Base-by-base conservation (phyloP, 75 land plant species). In the Sequoia sempervirens region DNA sequence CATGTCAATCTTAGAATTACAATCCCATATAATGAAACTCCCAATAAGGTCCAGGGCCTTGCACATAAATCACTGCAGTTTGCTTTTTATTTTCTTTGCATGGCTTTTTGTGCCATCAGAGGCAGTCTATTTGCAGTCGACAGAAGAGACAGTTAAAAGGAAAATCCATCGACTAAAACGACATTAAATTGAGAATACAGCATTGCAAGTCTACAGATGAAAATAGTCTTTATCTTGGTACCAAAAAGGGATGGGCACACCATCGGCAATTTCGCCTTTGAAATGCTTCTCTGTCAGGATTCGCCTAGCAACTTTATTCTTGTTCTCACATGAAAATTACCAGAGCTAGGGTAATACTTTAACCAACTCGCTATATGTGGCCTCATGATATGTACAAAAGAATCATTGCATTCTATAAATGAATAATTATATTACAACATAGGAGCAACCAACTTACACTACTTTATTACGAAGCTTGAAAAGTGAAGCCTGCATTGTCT, bases 361-460 rank as follows among this genome's bases (percentile, higher is more conserved):
- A 20, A 61, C n/a, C 66, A 61, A 78, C 80, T 78, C 26, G 50
- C 30, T 78, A 78, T 41, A 7, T 45, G 80, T 43, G 40, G 80
- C 80, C 45, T 78, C 80, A 20, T 45, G 80, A 78, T 45, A 78
- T 78, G 80, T 78, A 78, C 80, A 78, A 78, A 78, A 78, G 80
- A 78, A 78, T 78, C 50, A 78, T 23, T 17, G 32, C 50, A 45
- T 45, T 20, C 4, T 45, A 43, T n/a, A 11, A 66, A 69, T 30
- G 26, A 69, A 69, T 30, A 45, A 37, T 43, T 78, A 78, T 78
- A 78, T 78, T 78, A 78, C 80, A 78, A n/a, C 43, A 41, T 78
- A 41, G 9, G 43, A 76, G 79, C 10, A 76, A 37, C 47, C 43
- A 78, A 78, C 32, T 78, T 78, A 43, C 47, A 41, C 50, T 23